Evolutionary conservation across 1,139 yeast species (phyloP).

Genomic region (Nakaseomyces uthaithaninus): DNA sequence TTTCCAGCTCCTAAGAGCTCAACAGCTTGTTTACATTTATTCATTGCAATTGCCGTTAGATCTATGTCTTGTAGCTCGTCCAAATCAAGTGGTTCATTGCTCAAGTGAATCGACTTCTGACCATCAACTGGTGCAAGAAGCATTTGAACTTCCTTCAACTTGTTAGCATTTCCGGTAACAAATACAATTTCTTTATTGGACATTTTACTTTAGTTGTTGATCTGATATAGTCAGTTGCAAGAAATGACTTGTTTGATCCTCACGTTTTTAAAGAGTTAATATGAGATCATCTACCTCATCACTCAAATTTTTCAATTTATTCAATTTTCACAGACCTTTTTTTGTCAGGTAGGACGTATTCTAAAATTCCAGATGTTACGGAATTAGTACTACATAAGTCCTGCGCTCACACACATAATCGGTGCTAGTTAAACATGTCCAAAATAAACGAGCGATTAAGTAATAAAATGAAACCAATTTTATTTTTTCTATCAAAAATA

Average conservation of each 20-base stretch:
- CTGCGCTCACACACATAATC: too few relatives aligned
- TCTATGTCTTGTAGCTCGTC: conserved; percentile 83
- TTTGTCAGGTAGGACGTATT: too few relatives aligned
- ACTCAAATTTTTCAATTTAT: too few relatives aligned
- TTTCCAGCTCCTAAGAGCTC: conserved; percentile 40
- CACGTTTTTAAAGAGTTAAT: too few relatives aligned
- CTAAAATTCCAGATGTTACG: too few relatives aligned
- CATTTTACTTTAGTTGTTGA: conserved; percentile 2
- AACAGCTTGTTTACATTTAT: conserved; percentile 78
- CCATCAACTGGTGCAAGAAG: conserved; percentile 42
- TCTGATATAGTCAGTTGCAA: too few relatives aligned
- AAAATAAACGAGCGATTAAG: too few relatives aligned
- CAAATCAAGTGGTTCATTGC: conserved; percentile 61
- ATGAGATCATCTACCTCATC: too few relatives aligned
- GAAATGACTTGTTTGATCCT: too few relatives aligned
- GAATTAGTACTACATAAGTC: too few relatives aligned
- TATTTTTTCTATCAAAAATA: conserved; percentile 4
- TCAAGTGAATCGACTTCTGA: conserved; percentile 40
- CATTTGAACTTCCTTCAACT: conserved; percentile 72
- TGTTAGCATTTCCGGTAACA: conserved; percentile 85
- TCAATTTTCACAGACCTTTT: too few relatives aligned
- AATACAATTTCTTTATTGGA: conserved; percentile 32
- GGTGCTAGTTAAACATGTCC: too few relatives aligned
- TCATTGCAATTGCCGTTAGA: conserved; percentile 69
- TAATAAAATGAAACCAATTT: not conserved